These are phyloP conservation scores for Vicia villosa DNA, from an alignment of 306 rosid genomes.

Conservation along the genomic window DNA sequence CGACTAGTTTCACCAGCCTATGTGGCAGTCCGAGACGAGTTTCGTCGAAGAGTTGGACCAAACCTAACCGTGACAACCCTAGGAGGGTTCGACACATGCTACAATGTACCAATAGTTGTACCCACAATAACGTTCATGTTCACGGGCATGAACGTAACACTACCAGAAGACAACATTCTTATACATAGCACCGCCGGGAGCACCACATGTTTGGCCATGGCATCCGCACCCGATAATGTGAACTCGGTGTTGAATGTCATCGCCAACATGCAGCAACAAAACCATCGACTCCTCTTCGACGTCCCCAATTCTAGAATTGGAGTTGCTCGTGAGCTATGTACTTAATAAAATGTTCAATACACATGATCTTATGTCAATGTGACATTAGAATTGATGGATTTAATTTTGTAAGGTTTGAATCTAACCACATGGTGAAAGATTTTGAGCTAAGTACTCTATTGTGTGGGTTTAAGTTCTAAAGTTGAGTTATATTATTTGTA, in stretches of 20 bases:
- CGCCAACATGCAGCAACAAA: slow-evolving; percentile 96
- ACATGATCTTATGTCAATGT: slow-evolving; percentile 22
- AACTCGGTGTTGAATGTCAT: slow-evolving; percentile 90
- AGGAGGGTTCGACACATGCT: slow-evolving; percentile 97
- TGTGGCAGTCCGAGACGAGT: slow-evolving; percentile 67
- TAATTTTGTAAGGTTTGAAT: slow-evolving; percentile 23
- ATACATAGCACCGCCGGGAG: slow-evolving; percentile 77
- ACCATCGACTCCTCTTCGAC: slow-evolving; percentile 78
- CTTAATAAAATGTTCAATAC: slow-evolving; percentile 26
- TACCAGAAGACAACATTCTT: slow-evolving; percentile 75
- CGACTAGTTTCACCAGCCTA: slow-evolving; percentile 75
- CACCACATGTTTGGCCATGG: slow-evolving; percentile 85
- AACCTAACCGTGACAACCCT: slow-evolving; percentile 52
- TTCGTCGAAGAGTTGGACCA: slow-evolving; percentile 58
- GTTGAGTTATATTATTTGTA: slow-evolving; percentile 25
- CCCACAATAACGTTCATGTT: slow-evolving; percentile 84
- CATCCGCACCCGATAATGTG: slow-evolving; percentile 72
- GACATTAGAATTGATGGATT: slow-evolving; percentile 5
- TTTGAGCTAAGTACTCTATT: slow-evolving; percentile 1
- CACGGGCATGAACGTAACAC: slow-evolving; percentile 84
- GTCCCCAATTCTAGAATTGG: slow-evolving; percentile 85
- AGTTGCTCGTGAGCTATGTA: slow-evolving; percentile 82
- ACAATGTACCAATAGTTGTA: slow-evolving; percentile 60
- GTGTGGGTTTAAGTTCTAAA: slow-evolving; percentile 4
- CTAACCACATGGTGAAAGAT: slow-evolving; percentile 26